Conservation (phyloP, 1,139 yeast species). For the Pichia sp. region DNA sequence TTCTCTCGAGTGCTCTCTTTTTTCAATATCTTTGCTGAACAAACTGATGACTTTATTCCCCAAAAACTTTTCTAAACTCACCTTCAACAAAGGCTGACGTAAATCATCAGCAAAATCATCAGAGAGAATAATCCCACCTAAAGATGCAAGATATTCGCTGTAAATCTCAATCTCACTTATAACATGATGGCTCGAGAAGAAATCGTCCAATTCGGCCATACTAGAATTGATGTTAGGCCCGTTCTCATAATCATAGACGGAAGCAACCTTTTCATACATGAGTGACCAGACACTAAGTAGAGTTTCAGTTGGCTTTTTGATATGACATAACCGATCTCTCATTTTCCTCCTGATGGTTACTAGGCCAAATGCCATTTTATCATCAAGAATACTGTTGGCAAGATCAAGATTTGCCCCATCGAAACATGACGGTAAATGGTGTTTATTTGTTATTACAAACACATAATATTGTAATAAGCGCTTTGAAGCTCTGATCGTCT, state of each 20-base stretch:
- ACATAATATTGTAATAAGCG: constrained; percentile 24
- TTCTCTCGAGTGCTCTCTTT: constrained; percentile 31
- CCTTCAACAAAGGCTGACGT: constrained; percentile 22
- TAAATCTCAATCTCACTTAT: constrained; percentile 23
- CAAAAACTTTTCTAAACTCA: constrained; percentile 25
- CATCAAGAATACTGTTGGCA: constrained; percentile 48
- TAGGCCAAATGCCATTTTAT: constrained; percentile 66
- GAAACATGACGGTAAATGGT: constrained; percentile 33
- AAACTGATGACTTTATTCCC: constrained; percentile 23
- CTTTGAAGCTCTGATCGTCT: constrained; percentile 27
- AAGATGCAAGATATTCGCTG: constrained; percentile 32
- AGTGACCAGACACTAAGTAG: constrained; percentile 59
- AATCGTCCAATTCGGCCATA: constrained; percentile 25
- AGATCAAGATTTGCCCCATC: constrained; percentile 42
- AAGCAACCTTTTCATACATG: constrained; percentile 40
- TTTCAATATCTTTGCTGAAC: constrained; percentile 23
- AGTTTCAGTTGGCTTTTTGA: constrained; percentile 57
- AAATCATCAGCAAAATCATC: constrained; percentile 25
- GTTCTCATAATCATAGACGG: constrained; percentile 17
- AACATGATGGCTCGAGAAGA: constrained; percentile 26
- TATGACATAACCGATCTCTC: constrained; percentile 49
- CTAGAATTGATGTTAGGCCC: constrained; percentile 20
- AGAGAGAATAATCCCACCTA: constrained; percentile 32
- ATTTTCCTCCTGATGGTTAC: constrained; percentile 73
- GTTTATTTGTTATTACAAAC: constrained; percentile 20